Conservation (phyloP, 2,329 filamentous ascomycete species). For the Falciphora oryzae region DNA sequence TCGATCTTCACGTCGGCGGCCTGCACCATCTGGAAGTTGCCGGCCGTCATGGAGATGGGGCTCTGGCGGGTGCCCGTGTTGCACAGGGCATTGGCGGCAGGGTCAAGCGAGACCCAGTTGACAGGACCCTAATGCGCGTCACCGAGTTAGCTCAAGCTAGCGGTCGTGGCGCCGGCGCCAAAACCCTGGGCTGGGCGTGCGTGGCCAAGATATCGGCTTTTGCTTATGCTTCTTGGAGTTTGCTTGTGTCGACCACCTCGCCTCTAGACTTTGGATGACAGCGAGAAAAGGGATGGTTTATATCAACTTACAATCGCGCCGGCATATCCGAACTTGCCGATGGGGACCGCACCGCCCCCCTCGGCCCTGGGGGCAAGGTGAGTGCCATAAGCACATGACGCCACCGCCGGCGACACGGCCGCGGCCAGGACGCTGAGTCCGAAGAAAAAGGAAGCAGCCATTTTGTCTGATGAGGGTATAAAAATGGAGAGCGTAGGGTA, state of each 20-base stretch:
- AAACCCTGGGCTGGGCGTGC: no score
- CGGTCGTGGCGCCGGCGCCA: no score
- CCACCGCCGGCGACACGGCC: conserved; percentile 24
- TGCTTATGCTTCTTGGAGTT: no score
- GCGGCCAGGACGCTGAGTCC: conserved; percentile 12
- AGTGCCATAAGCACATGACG: conserved; percentile 35
- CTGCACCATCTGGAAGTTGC: conserved; percentile 27
- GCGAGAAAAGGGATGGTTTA: background rate
- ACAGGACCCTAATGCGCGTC: conserved; percentile 21
- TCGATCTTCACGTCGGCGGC: conserved; percentile 27
- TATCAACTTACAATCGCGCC: conserved; percentile 26
- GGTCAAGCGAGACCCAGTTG: conserved; percentile 28
- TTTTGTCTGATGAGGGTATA: background rate
- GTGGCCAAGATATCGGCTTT: no score
- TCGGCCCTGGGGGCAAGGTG: conserved; percentile 26
- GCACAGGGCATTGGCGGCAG: conserved; percentile 41
- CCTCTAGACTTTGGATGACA: background rate
- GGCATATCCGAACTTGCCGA: conserved; percentile 33
- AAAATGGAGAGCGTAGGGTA: background rate
- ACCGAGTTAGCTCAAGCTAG: background rate
- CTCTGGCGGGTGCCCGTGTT: conserved; percentile 48
- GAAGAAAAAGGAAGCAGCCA: conserved; percentile 5
- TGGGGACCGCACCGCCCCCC: conserved; percentile 24
- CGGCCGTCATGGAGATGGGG: conserved; percentile 47
- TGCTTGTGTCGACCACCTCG: no score